These are phyloP conservation scores for Naganishia friedmannii DNA, from an alignment of 768 basidiomycete species.

Conservation along the genomic window DNA sequence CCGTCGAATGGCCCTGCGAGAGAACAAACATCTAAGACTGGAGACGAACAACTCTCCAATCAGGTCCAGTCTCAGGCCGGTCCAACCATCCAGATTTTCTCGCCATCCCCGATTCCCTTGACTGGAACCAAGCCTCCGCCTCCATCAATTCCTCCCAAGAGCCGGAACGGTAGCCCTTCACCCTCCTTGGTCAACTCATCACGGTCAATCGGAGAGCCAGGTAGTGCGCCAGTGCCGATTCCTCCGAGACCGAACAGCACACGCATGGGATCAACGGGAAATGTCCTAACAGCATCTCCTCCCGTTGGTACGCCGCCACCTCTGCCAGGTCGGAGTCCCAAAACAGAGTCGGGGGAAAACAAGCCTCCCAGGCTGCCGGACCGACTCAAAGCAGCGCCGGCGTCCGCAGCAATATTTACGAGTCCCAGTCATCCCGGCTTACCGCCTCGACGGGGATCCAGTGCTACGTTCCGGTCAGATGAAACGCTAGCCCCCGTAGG, in stretches of 20 bases:
- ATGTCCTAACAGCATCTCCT: not conserved
- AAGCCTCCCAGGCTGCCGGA: not conserved
- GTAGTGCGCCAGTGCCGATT: not conserved
- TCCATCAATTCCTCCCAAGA: slow-evolving; percentile 5
- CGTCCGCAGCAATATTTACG: not conserved
- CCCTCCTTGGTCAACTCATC: not conserved
- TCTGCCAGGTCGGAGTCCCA: not conserved
- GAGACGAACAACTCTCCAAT: not conserved
- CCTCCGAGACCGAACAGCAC: not conserved
- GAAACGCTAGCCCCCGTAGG: not conserved
- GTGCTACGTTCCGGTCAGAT: not conserved
- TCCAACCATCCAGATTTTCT: not conserved
- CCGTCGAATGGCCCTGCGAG: too few relatives aligned
- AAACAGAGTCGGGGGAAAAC: not conserved
- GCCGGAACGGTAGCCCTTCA: not conserved
- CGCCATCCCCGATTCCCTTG: not conserved
- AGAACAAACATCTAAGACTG: not conserved
- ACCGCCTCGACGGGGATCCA: not conserved
- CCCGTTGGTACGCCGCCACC: not conserved
- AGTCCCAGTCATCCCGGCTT: not conserved
- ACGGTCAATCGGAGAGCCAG: not conserved
- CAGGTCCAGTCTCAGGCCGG: not conserved
- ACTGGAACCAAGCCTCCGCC: not conserved
- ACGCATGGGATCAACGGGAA: not conserved
- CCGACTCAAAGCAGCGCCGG: not conserved